These are phyloP conservation scores for Monosporascus sp. DNA, from an alignment of 2,329 filamentous ascomycete species.

Conservation along the genomic window DNA sequence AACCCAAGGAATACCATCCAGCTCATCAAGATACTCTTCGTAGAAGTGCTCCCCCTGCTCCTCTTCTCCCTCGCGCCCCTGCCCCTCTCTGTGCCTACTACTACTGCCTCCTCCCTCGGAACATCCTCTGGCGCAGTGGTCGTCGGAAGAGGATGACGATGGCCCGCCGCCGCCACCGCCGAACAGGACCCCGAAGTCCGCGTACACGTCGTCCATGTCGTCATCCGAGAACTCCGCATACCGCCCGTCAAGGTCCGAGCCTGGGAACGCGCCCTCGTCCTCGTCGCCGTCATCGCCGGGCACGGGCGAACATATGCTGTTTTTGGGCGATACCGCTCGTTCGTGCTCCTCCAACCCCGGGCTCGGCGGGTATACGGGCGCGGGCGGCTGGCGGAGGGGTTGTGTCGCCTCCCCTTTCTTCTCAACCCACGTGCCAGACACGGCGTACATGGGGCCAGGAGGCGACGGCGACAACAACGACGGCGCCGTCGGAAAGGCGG, in stretches of 20 bases:
- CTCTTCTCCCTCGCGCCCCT: slow-evolving; percentile 25
- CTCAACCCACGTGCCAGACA: too few species aligned
- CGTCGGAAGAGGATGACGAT: not conserved
- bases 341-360: too few species aligned
- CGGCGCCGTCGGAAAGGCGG: slow-evolving; percentile 5
- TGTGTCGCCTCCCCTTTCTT: too few species aligned
- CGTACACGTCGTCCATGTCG: slow-evolving; percentile 47
- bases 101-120: not conserved
- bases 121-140: not conserved
- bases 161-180: slow-evolving; percentile 20
- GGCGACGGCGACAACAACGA: not conserved
- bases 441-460: too few species aligned
- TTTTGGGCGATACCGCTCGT: not conserved
- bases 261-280: slow-evolving; percentile 42
- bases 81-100: not conserved
- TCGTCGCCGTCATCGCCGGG: slow-evolving; percentile 36
- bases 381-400: too few species aligned
- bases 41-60: slow-evolving; percentile 30
- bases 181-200: slow-evolving; percentile 50
- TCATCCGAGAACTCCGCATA: slow-evolving; percentile 36
- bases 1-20: slow-evolving; percentile 49
- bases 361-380: too few species aligned
- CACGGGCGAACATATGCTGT: slow-evolving; percentile 14
- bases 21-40: slow-evolving; percentile 51
- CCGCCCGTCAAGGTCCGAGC: slow-evolving; percentile 38